Evolutionary conservation across 2,329 filamentous ascomycete species (phyloP), one percentile per base, ranked within the genome.

Genomic region (Xylariales sp.): DNA sequence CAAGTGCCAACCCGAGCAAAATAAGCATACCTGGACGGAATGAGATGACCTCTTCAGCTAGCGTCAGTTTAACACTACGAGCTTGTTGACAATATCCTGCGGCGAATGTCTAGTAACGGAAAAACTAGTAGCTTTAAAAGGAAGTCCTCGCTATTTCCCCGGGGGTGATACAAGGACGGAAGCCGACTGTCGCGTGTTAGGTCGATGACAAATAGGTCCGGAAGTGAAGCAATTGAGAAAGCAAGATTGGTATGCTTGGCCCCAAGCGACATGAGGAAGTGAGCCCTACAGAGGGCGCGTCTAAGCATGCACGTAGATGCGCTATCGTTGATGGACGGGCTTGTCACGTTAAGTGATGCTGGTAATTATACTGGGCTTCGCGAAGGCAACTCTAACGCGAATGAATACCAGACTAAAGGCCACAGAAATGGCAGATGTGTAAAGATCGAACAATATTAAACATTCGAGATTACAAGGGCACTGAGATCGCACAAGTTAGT

Each of bases 401-500:
- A 69, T 69, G 66, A 64, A 64, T 69, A 64, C 64, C 53, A 59
- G 53, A 64, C 43, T 46, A 70, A 58, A 55, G 57, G 59, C 56
- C 54, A 67, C 61, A 70, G 45, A 74, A 74, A 59, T 48, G 62
- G 62, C 54, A 39, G 36, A 52, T 46, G 56, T 48, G 64, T 72
- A 60, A 73, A 61, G 69, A 28, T 53, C 69, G 70, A 69, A 67
- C 69, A 73, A 73, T 66, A 77, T 76, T 75, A 77, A 75, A 75
- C 72, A 76, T 76, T 74, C 75, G 70, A 74, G 70, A 76, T 76
- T 77, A 77, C 71, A 75, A 73, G 66, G 59, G 69, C 69, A 75
- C 74, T 75, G 65, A 65, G 34, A 70, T 73, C 56, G 65, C 61
- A 58, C 65, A 65, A 59, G 67, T 74, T 73, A 77, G 74, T 67